Evolutionary conservation across 768 basidiomycete genomes (phyloP).

Genomic region (Pisolithus sp.): DNA sequence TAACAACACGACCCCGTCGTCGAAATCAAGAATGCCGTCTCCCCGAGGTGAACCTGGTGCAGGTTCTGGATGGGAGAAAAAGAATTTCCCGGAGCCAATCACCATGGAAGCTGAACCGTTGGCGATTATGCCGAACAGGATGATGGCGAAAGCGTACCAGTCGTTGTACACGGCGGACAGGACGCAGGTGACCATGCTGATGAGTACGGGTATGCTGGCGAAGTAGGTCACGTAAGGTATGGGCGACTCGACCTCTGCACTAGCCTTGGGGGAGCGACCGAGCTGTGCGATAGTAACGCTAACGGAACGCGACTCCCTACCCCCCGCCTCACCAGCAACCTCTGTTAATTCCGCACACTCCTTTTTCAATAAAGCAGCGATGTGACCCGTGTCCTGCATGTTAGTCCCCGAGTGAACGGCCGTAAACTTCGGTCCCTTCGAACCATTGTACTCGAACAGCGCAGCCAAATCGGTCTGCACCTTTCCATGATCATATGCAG

Average conservation of each 20-base stretch:
- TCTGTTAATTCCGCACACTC: constrained; percentile 9
- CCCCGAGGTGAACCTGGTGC: constrained; percentile 15
- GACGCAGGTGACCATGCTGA: constrained; percentile 18
- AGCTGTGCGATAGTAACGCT: constrained; percentile 17
- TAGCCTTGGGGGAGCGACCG: not conserved
- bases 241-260: not conserved
- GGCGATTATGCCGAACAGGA: constrained; percentile 26
- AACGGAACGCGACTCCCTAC: constrained; percentile 9
- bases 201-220: constrained; percentile 17
- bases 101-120: constrained; percentile 20
- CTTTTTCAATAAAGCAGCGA: constrained; percentile 21
- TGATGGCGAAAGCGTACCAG: constrained; percentile 26
- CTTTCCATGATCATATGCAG: not conserved
- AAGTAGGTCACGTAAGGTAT: constrained; percentile 3
- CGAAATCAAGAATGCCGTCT: constrained; percentile 20
- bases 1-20: constrained; percentile 20
- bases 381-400: constrained; percentile 21
- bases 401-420: constrained; percentile 22
- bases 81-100: constrained; percentile 21
- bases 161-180: constrained; percentile 20
- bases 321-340: not conserved
- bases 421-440: constrained; percentile 21
- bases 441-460: constrained; percentile 22
- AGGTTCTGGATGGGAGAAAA: constrained; percentile 11
- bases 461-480: constrained; percentile 11